Base-by-base conservation (phyloP, 1,139 yeast species). In the Blastobotrys apis region DNA sequence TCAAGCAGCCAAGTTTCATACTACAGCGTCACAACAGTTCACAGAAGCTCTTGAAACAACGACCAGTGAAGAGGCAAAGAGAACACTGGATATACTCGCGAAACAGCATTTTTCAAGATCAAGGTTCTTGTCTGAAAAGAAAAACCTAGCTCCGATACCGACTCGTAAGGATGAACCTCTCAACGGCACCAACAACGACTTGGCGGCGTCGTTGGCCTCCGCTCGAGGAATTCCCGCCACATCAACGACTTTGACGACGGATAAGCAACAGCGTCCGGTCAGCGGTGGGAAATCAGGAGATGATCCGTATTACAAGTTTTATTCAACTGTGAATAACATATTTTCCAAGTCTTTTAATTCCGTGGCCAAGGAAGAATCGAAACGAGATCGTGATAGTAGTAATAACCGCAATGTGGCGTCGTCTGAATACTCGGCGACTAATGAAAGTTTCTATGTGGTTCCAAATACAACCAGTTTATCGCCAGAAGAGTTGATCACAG, bases 401-500 rank as follows among this genome's bases (percentile, higher is more conserved):
- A 6, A 29, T 12, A 6, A 5, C n/a, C 8, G n/a, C 9, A 23
- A 23, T 10, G 9, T 10, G 10, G 10, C 10, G 26, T 23, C 26
- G 9, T 23, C 26, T 6, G 26, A 17, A 19, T 32, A 29, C 12
- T 8, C 13, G 13, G 32, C 34, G 37, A 25, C 48, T 23, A 47
- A 48, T 13, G 64, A 59, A 32, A 58, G 63, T 38, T 62, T 56
- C 45, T 62, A 62, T 38, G 55, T 62, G 6, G 65, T 62, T 5
- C 61, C 63, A 3, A 55, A 49, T 29, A 44, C 54, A 13, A 27
- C 46, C 15, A 47, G 37, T 30, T 41, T 46, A 13, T 45, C 55
- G 6, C 37, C 45, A 3, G 63, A 57, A 23, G 57, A 52, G 35
- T 39, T 59, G 35, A 43, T 54, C 4, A 48, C 53, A 9, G 59